A percentile compares a stretch with the other conserved stretches of the same genome.
Evolutionary conservation across 2,329 filamentous ascomycete genomes (phyloP).

Genomic region (Ophiostoma angusticollis): DNA sequence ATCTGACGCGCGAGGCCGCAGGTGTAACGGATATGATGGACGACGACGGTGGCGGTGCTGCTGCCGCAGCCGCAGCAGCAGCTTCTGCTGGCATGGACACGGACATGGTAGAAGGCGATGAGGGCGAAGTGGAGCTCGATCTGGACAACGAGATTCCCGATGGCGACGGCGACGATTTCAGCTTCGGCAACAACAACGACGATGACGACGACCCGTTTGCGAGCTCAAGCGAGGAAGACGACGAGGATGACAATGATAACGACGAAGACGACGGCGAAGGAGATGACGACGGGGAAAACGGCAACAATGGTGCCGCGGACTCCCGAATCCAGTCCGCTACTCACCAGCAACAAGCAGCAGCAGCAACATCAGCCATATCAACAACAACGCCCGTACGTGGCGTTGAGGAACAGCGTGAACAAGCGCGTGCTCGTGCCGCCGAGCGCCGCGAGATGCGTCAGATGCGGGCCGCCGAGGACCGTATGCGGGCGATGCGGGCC

Average conservation of each 20-base stretch:
- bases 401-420: slow-evolving; percentile 25
- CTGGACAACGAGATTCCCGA: slow-evolving; percentile 65
- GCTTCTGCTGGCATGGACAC: slow-evolving; percentile 28
- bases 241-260: slow-evolving; percentile 29
- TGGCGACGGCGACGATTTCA: slow-evolving; percentile 41
- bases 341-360: background rate
- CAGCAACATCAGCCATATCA: background rate
- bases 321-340: too few relatives aligned
- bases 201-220: slow-evolving; percentile 23
- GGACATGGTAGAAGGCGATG: slow-evolving; percentile 35
- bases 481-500: slow-evolving; percentile 45
- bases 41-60: slow-evolving; percentile 27
- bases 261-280: slow-evolving; percentile 28
- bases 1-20: slow-evolving; percentile 62
- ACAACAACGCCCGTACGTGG: slow-evolving; percentile 1
- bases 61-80: slow-evolving; percentile 29
- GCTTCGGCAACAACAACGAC: slow-evolving; percentile 32
- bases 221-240: slow-evolving; percentile 20
- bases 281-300: slow-evolving; percentile 21
- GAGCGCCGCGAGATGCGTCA: slow-evolving; percentile 32
- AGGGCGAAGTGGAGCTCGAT: slow-evolving; percentile 44
- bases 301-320: too few relatives aligned
- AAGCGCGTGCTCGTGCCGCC: slow-evolving; percentile 23
- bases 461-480: slow-evolving; percentile 46
- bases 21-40: slow-evolving; percentile 36